phyloP scores from a whole-genome alignment of 352 stramenopile genomes.

The Phytophthora lateralis region DNA sequence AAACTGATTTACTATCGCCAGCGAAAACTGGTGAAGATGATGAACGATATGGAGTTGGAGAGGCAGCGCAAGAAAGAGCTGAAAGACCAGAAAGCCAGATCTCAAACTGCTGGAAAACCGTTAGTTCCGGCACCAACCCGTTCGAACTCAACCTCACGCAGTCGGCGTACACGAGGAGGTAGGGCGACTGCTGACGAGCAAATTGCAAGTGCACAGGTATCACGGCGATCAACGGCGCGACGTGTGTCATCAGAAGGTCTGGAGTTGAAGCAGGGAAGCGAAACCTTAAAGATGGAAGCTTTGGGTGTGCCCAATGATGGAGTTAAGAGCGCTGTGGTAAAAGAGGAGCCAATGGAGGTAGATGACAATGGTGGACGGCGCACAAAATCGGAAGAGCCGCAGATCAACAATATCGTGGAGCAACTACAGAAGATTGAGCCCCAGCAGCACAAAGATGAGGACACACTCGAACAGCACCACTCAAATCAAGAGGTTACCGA shows the following conservation, averaged over 20 bases:
- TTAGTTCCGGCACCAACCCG: slow-evolving; percentile 8
- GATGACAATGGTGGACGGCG: neutral
- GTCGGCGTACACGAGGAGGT: slow-evolving; percentile 17
- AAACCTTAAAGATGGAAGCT: neutral
- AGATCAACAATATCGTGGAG: neutral
- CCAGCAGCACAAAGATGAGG: neutral
- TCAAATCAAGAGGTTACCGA: neutral
- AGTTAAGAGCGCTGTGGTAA: neutral
- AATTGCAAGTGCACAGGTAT: neutral
- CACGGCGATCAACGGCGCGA: neutral
- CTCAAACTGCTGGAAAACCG: slow-evolving; percentile 7
- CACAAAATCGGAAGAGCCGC: neutral
- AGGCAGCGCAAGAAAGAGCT: slow-evolving; percentile 32
- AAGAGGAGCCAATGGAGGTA: neutral
- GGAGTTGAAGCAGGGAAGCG: neutral
- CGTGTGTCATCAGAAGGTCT: neutral
- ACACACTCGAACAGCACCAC: neutral
- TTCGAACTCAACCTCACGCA: slow-evolving; percentile 17
- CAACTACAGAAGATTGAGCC: neutral
- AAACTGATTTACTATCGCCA: slow-evolving; percentile 42
- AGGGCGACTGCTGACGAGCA: slow-evolving; percentile 8
- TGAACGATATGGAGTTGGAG: slow-evolving; percentile 41
- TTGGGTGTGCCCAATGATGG: no score
- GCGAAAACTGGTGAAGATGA: slow-evolving; percentile 52
- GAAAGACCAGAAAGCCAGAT: slow-evolving; percentile 24